Conservation (phyloP, 805 yeast species). For the Cyberlindnera amylophila region DNA sequence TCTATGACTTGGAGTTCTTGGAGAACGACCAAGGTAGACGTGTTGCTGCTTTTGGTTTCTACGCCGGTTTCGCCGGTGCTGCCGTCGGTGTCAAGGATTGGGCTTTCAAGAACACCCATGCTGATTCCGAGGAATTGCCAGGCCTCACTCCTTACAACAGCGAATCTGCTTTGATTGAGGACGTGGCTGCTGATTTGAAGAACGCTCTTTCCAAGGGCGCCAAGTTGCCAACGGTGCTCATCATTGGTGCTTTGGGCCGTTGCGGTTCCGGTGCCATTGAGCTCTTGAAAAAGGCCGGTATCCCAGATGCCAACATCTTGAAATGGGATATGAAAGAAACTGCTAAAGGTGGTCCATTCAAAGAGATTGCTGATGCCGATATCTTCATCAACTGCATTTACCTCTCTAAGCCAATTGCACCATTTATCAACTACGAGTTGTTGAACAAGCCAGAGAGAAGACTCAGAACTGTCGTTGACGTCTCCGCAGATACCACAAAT, state of each 20-base stretch:
- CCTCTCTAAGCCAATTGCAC: conserved; percentile 88
- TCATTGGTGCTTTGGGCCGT: conserved; percentile 97
- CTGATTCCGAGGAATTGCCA: conserved; percentile 65
- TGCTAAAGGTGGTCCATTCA: conserved; percentile 94
- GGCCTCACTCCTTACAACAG: conserved; percentile 80
- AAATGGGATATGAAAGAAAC: conserved; percentile 99
- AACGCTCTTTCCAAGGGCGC: conserved; percentile 60
- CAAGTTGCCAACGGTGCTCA: conserved; percentile 70
- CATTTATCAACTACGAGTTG: conserved; percentile 70
- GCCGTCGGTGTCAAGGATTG: conserved; percentile 93
- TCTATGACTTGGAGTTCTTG: conserved; percentile 92
- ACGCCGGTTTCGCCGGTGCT: conserved; percentile 99
- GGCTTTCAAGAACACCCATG: conserved; percentile 82
- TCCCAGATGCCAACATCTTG: conserved; percentile 76
- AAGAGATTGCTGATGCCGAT: conserved; percentile 82
- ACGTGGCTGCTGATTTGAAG: conserved; percentile 57
- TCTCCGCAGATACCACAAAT: conserved; percentile 97
- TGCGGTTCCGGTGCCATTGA: conserved; percentile 98
- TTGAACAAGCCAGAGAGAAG: conserved; percentile 68
- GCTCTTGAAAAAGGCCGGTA: conserved; percentile 74
- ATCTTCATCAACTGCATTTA: conserved; percentile 95
- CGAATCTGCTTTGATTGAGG: conserved; percentile 70
- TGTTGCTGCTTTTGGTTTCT: conserved; percentile 99
- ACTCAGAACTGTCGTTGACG: conserved; percentile 91
- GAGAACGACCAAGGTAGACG: conserved; percentile 95